These are phyloP conservation scores for Osmanthus fragrans DNA, from an alignment of 257 asterid genomes.

Conservation along the genomic window DNA sequence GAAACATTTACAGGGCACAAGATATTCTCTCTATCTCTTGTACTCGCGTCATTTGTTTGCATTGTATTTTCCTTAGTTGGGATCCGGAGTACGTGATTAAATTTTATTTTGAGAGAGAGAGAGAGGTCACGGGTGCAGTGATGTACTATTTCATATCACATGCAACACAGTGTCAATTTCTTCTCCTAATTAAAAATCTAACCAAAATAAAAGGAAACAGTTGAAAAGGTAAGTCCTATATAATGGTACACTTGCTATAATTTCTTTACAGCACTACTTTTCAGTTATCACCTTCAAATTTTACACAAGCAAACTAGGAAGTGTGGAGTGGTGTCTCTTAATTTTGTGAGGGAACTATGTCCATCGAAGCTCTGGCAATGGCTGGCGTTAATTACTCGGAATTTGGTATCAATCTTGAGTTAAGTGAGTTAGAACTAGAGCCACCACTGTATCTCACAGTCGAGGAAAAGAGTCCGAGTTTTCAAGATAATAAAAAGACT, in stretches of 20 bases:
- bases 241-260: background rate
- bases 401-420: conserved; percentile 19
- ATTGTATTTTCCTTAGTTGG: no score
- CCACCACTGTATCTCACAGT: conserved; percentile 25
- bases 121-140: no score
- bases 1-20: no score
- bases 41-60: no score
- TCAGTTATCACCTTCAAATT: background rate
- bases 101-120: no score
- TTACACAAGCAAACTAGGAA: background rate
- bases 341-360: conserved; percentile 10
- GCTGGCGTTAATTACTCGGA: conserved; percentile 26
- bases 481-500: background rate
- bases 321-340: background rate
- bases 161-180: background rate
- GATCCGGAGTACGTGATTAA: no score
- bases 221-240: background rate
- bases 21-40: no score
- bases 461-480: conserved; percentile 7
- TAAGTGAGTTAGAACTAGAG: background rate
- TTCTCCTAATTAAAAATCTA: no score
- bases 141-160: background rate
- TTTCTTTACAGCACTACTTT: background rate
- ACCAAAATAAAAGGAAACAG: background rate
- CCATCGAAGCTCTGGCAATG: conserved; percentile 37